Percentiles rank a stretch among this genome's conserved stretches.
Evolutionary conservation across 768 basidiomycete genomes (phyloP).

Genomic region (Trametes maxima): DNA sequence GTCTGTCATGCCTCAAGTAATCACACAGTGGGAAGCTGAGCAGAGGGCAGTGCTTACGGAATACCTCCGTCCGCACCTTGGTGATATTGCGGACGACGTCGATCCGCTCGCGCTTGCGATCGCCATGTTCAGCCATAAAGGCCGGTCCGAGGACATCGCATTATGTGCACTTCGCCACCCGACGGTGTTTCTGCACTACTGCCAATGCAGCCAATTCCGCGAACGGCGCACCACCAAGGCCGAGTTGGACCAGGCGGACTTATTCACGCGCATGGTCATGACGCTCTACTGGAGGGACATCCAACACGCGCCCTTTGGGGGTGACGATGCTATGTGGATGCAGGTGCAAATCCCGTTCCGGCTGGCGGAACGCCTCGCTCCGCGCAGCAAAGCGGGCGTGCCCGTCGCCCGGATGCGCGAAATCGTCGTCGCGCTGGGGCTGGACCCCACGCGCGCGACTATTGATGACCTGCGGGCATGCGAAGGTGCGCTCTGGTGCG

Average conservation of each 20-base stretch:
- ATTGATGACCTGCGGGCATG: neutral
- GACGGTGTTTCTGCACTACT: too few species aligned
- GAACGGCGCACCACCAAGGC: too few species aligned
- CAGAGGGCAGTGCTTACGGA: neutral
- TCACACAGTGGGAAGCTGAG: neutral
- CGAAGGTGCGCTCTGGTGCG: neutral
- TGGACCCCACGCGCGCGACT: neutral
- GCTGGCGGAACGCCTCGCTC: too few species aligned
- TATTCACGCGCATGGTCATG: too few species aligned
- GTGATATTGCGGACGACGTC: neutral
- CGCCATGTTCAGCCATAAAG: neutral
- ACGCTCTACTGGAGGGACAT: too few species aligned
- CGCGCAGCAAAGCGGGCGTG: neutral
- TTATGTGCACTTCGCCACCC: too few species aligned
- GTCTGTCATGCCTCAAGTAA: neutral
- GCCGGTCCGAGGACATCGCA: neutral
- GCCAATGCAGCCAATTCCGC: too few species aligned
- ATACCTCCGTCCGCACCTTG: neutral
- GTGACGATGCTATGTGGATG: too few species aligned
- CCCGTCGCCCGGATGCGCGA: neutral
- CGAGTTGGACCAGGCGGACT: too few species aligned
- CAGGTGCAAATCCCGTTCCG: neutral
- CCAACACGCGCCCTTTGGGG: too few species aligned
- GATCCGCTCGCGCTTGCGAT: neutral
- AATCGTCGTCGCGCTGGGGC: neutral